Base-by-base conservation (phyloP, 768 basidiomycete genomes). In the Termitomyces sp. region DNA sequence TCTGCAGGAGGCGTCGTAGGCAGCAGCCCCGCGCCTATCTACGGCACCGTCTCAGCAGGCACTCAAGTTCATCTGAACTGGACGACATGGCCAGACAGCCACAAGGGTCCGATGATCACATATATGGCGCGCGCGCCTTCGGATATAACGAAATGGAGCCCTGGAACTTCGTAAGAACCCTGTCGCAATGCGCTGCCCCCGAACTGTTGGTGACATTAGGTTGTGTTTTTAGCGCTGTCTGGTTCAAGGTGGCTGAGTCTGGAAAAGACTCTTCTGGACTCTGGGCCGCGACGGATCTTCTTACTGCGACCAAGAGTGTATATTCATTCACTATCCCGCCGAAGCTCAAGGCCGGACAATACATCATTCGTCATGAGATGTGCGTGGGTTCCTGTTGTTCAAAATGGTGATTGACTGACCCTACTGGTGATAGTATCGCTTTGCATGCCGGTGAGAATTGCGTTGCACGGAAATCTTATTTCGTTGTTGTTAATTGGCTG, bases 361-460 rank as follows among this genome's bases (percentile, higher is more conserved):
- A 80, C 56, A 71, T 79, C 58, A 69, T 80, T 51, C 69, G 77
- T 11, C 75, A 79, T 62, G 77, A 79, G 59, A 77, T 75, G 73
- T 75, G 22, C 34, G 41, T n/a, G 40, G 45, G 8, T 21, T 19
- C 24, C 22, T 14, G 2, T 53, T 24, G 26, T 10, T 22, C 15
- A 19, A 35, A 7, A 48, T 8, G 30, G 2, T 21, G 10, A 15
- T 38, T 35, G 21, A 19, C 17, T 53, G 21, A 37, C 15, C 6
- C n/a, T n/a, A n/a, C n/a, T 5, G 6, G 50, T 24, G 47, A 9
- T 45, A 77, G 76, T 54, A 71, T 77, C 53, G 74, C 74, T 17
- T 54, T 75, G 43, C 74, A 77, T 55, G 58, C 66, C 35, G 72
- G 72, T 70, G 58, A 22, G 52, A 24, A 43, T 26, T 37, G 34